A percentile compares a stretch with the other conserved stretches of the same genome.
Evolutionary conservation across 441 rosid species (phyloP).

Genomic region (Syzygium malaccense): DNA sequence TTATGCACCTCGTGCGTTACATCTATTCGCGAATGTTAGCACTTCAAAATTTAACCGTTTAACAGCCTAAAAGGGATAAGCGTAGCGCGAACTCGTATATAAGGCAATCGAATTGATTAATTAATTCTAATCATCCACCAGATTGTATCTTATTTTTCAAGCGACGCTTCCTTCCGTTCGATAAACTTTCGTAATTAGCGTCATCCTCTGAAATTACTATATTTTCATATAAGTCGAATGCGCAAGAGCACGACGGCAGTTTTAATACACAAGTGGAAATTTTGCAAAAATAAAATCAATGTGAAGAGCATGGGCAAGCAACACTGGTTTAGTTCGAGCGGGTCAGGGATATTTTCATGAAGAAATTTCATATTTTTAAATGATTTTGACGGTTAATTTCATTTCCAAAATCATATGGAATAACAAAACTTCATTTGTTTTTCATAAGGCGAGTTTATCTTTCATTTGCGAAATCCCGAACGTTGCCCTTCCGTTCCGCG

Average conservation of each 20-base stretch:
- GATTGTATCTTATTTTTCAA: not conserved
- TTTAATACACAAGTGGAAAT: not conserved
- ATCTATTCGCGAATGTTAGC: rapidly evolving
- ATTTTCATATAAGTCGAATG: not conserved
- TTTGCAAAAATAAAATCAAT: not conserved
- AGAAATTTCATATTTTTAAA: not conserved
- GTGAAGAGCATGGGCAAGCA: not conserved
- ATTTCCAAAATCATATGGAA: not conserved
- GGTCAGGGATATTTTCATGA: not conserved
- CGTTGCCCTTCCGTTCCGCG: not conserved
- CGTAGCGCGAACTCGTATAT: not conserved
- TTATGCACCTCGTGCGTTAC: rapidly evolving
- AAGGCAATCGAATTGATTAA: not conserved
- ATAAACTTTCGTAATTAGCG: not conserved
- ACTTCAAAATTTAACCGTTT: not conserved
- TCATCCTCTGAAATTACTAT: not conserved
- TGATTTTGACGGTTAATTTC: not conserved
- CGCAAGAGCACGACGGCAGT: not conserved
- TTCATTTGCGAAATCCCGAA: not conserved
- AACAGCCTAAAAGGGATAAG: rapidly evolving
- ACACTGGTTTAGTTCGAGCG: not conserved
- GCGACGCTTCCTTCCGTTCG: not conserved
- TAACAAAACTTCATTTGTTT: not conserved
- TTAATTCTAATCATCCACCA: not conserved
- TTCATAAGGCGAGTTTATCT: not conserved